These are phyloP conservation scores for Russula griseocarnosa DNA, from an alignment of 768 basidiomycete genomes.

Conservation along the genomic window DNA sequence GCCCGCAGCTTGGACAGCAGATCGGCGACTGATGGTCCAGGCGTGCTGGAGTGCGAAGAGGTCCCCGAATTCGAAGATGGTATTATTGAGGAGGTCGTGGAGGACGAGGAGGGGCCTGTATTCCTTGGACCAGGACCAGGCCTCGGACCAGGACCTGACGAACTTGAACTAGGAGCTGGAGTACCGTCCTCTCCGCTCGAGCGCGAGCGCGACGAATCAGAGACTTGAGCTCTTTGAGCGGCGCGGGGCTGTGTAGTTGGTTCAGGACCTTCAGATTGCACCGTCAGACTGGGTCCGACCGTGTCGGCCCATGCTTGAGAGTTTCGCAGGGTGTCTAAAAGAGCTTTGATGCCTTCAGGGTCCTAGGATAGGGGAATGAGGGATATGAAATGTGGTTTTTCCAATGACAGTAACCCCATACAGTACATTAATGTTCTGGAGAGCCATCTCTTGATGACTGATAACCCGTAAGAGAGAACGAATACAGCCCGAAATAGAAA, in stretches of 20 bases:
- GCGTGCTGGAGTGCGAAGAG: constrained; percentile 19
- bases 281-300: constrained; percentile 27
- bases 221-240: constrained; percentile 7
- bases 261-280: background rate
- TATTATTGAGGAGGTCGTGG: background rate
- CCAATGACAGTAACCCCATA: background rate
- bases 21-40: constrained; percentile 24
- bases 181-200: background rate
- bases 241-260: constrained; percentile 11
- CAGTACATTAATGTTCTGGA: constrained; percentile 21
- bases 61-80: constrained; percentile 10
- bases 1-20: constrained; percentile 25
- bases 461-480: background rate
- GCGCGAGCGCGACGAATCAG: constrained; percentile 8
- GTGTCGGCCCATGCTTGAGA: constrained; percentile 69
- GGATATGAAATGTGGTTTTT: background rate
- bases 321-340: constrained; percentile 62
- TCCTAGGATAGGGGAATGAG: constrained; percentile 12
- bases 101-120: background rate
- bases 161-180: background rate
- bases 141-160: background rate
- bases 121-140: constrained; percentile 1
- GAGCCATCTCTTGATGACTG: constrained; percentile 6
- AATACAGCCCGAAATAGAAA: constrained; percentile 11
- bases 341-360: constrained; percentile 47